Conservation (phyloP, 148 eudicot genomes). For the Nyssa sinensis region DNA sequence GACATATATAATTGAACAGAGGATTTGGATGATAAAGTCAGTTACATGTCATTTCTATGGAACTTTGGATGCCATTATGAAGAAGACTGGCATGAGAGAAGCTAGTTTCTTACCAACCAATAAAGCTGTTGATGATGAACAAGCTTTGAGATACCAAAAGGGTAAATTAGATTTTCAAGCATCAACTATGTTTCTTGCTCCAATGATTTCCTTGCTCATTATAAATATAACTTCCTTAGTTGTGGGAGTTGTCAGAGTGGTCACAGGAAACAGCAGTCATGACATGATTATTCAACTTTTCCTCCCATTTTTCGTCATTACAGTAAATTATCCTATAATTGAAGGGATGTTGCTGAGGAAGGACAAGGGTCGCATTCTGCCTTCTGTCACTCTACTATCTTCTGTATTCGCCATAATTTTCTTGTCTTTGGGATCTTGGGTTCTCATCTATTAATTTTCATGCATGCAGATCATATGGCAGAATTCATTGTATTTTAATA, state of each 20-base stretch:
- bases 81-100: constrained; percentile 25
- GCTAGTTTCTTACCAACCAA: constrained; percentile 34
- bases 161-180: constrained; percentile 34
- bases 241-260: constrained; percentile 24
- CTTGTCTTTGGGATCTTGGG: neutral
- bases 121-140: constrained; percentile 23
- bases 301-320: constrained; percentile 16
- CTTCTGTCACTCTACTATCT: constrained; percentile 16
- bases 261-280: constrained; percentile 7
- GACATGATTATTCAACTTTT: constrained; percentile 24
- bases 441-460: too few species aligned
- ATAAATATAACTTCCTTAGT: constrained; percentile 20
- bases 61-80: constrained; percentile 14
- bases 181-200: constrained; percentile 31
- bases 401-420: neutral
- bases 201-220: constrained; percentile 13
- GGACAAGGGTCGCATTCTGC: constrained; percentile 27
- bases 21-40: constrained; percentile 24
- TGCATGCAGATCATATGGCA: too few species aligned
- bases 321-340: constrained; percentile 23
- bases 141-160: constrained; percentile 15
- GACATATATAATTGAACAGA: constrained; percentile 21
- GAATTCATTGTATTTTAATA: too few species aligned
- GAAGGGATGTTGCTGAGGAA: constrained; percentile 29
- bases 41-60: constrained; percentile 25